Percentiles rank a stretch among this genome's conserved stretches.
Evolutionary conservation across 306 rosid genomes (phyloP).

Genomic region (Hippophae gyantsensis): DNA sequence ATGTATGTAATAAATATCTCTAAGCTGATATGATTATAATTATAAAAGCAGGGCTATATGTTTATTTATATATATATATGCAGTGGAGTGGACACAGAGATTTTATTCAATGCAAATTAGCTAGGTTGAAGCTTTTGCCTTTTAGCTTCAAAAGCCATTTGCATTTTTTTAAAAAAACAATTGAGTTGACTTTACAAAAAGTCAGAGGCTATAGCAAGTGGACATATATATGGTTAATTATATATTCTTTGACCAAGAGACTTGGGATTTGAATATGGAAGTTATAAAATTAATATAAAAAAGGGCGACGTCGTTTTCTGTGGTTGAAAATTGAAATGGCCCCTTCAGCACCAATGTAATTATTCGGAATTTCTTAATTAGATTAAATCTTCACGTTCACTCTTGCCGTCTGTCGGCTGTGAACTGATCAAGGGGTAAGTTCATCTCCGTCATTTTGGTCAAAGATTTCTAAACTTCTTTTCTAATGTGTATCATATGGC

Average conservation of each 20-base stretch:
- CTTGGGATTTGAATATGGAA: not conserved
- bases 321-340: not conserved
- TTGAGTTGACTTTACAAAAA: constrained; percentile 41
- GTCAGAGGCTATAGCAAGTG: constrained; percentile 29
- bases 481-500: too few species aligned
- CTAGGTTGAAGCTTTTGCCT: not conserved
- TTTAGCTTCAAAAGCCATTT: not conserved
- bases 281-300: not conserved
- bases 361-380: constrained; percentile 13
- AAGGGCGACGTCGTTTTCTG: not conserved
- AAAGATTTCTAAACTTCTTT: not conserved
- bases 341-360: constrained; percentile 7
- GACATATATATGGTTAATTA: not conserved
- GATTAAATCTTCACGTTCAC: constrained; percentile 14
- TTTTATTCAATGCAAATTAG: not conserved
- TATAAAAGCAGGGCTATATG: constrained; percentile 6
- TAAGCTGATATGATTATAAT: not conserved
- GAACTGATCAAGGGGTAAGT: not conserved
- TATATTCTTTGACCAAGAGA: not conserved
- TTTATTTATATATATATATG: constrained; percentile 15
- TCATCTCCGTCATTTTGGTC: not conserved
- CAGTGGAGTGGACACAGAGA: not conserved
- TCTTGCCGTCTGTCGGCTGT: constrained; percentile 14
- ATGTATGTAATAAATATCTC: constrained; percentile 1
- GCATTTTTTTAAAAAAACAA: constrained; percentile 2